A percentile compares a stretch with the other conserved stretches of the same genome.
These are phyloP conservation scores for Thelonectria rubi DNA, from an alignment of 2,329 filamentous ascomycete genomes.

Conservation along the genomic window DNA sequence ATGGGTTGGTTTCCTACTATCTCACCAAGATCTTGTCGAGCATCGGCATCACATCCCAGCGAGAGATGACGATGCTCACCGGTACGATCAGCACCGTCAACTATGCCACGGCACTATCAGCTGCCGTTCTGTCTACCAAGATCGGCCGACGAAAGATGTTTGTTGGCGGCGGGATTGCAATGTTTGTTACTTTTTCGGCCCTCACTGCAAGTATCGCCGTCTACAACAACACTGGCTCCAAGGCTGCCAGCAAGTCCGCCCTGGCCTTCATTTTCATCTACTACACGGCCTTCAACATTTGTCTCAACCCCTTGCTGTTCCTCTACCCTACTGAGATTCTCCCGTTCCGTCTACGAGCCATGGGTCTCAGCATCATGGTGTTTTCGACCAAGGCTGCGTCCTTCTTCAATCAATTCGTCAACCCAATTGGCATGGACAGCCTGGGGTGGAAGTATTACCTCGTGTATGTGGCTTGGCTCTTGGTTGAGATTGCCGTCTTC, in stretches of 20 bases:
- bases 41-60: slow-evolving; percentile 28
- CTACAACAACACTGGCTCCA: slow-evolving; percentile 26
- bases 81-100: slow-evolving; percentile 28
- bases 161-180: slow-evolving; percentile 26
- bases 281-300: slow-evolving; percentile 27
- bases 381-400: slow-evolving; percentile 29
- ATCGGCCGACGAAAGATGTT: slow-evolving; percentile 28
- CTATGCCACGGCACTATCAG: slow-evolving; percentile 21
- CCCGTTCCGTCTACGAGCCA: slow-evolving; percentile 29
- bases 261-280: slow-evolving; percentile 34
- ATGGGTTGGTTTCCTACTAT: slow-evolving; percentile 44
- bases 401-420: slow-evolving; percentile 33
- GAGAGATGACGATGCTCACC: slow-evolving; percentile 26
- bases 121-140: slow-evolving; percentile 24
- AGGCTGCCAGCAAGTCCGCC: slow-evolving; percentile 25
- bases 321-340: slow-evolving; percentile 28
- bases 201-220: slow-evolving; percentile 27
- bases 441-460: slow-evolving; percentile 36
- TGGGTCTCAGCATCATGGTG: slow-evolving; percentile 25
- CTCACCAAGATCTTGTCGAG: slow-evolving; percentile 39
- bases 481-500: slow-evolving; percentile 36
- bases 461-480: slow-evolving; percentile 38
- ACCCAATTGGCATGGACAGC: slow-evolving; percentile 40
- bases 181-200: slow-evolving; percentile 27
- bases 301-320: slow-evolving; percentile 26